Conservation (phyloP, 192 early-diverging fungal species). For the Tieghemiomyces parasiticus region DNA sequence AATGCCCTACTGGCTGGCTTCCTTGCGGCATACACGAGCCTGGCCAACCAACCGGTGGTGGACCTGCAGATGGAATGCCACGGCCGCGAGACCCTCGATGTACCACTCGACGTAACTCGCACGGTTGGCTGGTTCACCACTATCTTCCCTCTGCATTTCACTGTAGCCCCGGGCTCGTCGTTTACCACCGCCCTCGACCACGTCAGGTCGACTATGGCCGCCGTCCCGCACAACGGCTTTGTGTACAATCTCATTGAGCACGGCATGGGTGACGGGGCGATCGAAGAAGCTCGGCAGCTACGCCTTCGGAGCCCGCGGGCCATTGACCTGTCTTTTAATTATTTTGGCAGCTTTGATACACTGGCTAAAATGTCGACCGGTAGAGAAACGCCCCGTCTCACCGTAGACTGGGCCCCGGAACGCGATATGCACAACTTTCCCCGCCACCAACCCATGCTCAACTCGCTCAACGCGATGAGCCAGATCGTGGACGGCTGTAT, state of each 20-base stretch:
- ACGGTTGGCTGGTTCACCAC: not conserved
- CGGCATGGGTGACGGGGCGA: not conserved
- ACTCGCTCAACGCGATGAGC: not conserved
- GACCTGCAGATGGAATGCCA: not conserved
- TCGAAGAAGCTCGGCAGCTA: not conserved
- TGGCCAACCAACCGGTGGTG: not conserved
- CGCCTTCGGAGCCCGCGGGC: not conserved
- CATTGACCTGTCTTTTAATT: not conserved
- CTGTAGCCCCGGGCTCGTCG: not conserved
- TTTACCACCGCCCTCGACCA: not conserved
- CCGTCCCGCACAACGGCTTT: not conserved
- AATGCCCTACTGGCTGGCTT: not conserved
- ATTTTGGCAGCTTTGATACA: not conserved
- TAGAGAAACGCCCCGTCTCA: not conserved
- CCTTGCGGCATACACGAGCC: not conserved
- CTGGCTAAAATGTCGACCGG: no score
- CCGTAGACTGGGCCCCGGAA: not conserved
- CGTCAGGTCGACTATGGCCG: not conserved
- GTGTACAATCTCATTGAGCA: not conserved
- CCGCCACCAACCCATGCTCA: not conserved
- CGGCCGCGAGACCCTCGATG: not conserved
- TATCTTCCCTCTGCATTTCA: not conserved
- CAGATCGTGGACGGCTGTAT: not conserved
- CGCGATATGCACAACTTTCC: not conserved
- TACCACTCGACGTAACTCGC: not conserved